Evolutionary conservation across 2,329 filamentous ascomycete species (phyloP), one percentile per base, ranked within the genome.

Genomic region (Coniochaeta hoffmannii): DNA sequence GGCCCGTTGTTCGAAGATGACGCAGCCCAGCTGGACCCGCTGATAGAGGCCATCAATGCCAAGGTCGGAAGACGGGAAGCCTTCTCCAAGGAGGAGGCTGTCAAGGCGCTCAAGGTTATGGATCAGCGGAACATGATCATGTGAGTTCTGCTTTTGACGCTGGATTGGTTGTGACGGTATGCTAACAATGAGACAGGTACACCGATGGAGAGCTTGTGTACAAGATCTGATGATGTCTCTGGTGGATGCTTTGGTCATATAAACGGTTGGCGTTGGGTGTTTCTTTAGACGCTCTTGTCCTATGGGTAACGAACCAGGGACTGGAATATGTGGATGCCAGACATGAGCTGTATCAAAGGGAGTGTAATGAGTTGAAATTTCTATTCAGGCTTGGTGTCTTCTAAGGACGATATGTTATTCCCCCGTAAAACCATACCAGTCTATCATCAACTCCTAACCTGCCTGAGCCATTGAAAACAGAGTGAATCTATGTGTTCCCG

Each of bases 101-200:
- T 87, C 56, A 82, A 86, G 69, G 92, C 90, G 46, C 75, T 99
- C 56, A 83, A 83, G 70, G 85, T 81, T 67, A 86, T 99, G 83
- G 87, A 90, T 64, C 85, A 89, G 61, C 77, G 80, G 63, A 97
- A 97, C 70, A 86, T 93, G 75, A 86, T 99, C 67, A 99, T 99
- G 92, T 93, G 76, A 82, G 89, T 84, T 55, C n/a, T n/a, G n/a
- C n/a, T n/a, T 51, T 22, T 24, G 10, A 12, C 30, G 30, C 36
- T 35, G 34, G 8, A 50, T 61, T 56, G 41, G 15, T 46, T 17
- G 24, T 9, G 38, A n/a, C 14, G 31, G 53, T 55, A 55, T 35
- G 54, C 44, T 55, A 26, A 56, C 54, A 59, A 32, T 17, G 30
- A 53, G 58, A 67, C 55, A 83, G 79, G 79, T 80, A 78, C 61